These are phyloP conservation scores for Piper betle DNA, from an alignment of 164 flowering plant genomes.

Conservation along the genomic window DNA sequence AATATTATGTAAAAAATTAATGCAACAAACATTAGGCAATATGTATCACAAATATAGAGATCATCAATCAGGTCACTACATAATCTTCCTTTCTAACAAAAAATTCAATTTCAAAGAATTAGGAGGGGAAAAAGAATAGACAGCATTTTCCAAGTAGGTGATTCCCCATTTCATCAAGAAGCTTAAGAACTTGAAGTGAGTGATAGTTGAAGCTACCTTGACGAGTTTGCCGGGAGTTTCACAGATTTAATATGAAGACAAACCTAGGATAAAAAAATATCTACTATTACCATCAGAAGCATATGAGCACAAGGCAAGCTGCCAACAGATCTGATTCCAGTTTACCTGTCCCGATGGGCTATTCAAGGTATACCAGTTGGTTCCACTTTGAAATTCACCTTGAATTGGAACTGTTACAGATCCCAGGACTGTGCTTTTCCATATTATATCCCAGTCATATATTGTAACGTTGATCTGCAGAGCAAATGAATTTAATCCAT, in stretches of 20 bases:
- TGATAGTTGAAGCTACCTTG: conserved; percentile 43
- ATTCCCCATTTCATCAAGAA: background rate
- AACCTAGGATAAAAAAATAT: conserved; percentile 43
- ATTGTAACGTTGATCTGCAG: conserved; percentile 80
- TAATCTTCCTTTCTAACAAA: no score
- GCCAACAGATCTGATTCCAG: background rate
- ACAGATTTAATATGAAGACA: conserved; percentile 75
- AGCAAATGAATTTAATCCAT: background rate
- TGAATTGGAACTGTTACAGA: conserved; percentile 72
- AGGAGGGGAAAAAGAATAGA: background rate
- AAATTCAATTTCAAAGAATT: background rate
- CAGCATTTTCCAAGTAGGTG: background rate
- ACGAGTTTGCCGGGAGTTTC: conserved; percentile 38
- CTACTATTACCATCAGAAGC: background rate
- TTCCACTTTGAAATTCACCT: conserved; percentile 76
- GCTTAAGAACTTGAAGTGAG: background rate
- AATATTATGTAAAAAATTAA: no score
- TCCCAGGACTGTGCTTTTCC: conserved; percentile 97
- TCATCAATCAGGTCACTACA: background rate
- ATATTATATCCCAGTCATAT: conserved; percentile 97
- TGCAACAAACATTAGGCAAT: background rate
- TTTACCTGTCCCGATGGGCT: conserved; percentile 93
- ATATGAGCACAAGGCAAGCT: background rate
- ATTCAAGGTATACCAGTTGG: conserved; percentile 77
- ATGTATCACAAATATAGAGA: background rate